Evolutionary conservation across 768 basidiomycete genomes (phyloP).

Genomic region (Phlebiopsis gigantea): DNA sequence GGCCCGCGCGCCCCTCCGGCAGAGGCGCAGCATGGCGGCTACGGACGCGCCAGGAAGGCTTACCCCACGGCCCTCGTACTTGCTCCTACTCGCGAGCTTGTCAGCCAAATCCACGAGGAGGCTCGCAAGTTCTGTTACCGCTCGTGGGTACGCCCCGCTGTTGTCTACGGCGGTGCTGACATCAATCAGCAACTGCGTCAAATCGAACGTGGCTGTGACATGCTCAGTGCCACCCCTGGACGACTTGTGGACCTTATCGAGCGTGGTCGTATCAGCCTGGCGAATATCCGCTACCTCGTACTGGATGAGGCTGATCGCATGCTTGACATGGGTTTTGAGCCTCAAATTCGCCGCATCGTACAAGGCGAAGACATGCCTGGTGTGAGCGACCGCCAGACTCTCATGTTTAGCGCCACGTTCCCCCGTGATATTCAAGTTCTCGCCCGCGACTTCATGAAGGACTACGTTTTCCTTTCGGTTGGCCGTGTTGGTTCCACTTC

Average conservation of each 20-base stretch:
- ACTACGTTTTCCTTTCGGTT: conserved; percentile 98
- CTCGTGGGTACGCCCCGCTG: conserved; percentile 98
- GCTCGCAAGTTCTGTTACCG: conserved; percentile 99
- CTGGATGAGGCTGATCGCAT: conserved; percentile 99
- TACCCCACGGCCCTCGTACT: conserved; percentile 97
- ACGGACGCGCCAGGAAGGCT: conserved; percentile 77
- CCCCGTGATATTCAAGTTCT: conserved; percentile 98
- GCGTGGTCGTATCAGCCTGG: conserved; percentile 92
- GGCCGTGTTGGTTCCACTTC: conserved; percentile 98
- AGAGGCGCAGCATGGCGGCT: conserved; percentile 39
- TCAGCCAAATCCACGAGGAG: conserved; percentile 99
- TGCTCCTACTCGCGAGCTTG: conserved; percentile 97
- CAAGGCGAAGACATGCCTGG: conserved; percentile 99
- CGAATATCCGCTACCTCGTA: conserved; percentile 96
- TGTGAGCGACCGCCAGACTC: conserved; percentile 84
- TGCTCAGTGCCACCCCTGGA: conserved; percentile 95
- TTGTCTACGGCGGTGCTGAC: conserved; percentile 98
- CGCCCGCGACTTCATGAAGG: conserved; percentile 93
- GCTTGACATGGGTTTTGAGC: conserved; percentile 99
- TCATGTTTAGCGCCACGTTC: conserved; percentile 99
- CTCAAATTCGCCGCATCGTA: conserved; percentile 96
- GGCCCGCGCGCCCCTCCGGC: conserved; percentile 76
- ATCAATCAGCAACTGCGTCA: conserved; percentile 91
- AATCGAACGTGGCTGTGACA: conserved; percentile 95
- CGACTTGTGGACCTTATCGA: conserved; percentile 98